These are phyloP conservation scores for Cylindrotheca closterium DNA, from an alignment of 108 stramenopile species.

Conservation along the genomic window DNA sequence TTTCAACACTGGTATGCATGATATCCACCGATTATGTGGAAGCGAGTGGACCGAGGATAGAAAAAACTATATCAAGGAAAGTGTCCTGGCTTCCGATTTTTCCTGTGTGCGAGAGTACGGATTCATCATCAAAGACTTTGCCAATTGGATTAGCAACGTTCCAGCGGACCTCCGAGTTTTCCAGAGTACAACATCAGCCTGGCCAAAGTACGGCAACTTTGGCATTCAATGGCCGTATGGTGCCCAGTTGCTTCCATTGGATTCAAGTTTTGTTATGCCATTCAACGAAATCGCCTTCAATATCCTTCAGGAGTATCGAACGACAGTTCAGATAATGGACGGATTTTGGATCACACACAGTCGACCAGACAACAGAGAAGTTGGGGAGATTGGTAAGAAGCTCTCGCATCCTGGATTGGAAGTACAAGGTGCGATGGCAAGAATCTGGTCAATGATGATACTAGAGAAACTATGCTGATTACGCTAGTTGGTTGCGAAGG, in stretches of 20 bases:
- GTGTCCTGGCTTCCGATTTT: slow-evolving; percentile 14
- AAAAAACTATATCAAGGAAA: slow-evolving; percentile 19
- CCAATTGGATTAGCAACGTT: slow-evolving; percentile 20
- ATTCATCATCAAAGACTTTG: slow-evolving; percentile 32
- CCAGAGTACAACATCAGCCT: slow-evolving; percentile 74
- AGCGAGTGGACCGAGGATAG: slow-evolving; percentile 33
- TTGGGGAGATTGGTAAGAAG: slow-evolving; percentile 66
- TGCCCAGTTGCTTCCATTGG: slow-evolving; percentile 56
- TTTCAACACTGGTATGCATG: slow-evolving; percentile 79
- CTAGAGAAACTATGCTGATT: slow-evolving; percentile 22
- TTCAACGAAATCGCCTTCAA: slow-evolving; percentile 68
- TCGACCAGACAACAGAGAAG: slow-evolving; percentile 76
- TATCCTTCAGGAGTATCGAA: slow-evolving; percentile 12
- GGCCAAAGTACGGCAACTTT: slow-evolving; percentile 75
- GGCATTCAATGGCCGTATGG: slow-evolving; percentile 60
- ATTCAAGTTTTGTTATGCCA: slow-evolving; percentile 41
- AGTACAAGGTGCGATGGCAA: slow-evolving; percentile 58
- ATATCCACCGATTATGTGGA: slow-evolving; percentile 70
- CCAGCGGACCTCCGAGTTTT: slow-evolving; percentile 62
- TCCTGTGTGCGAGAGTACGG: slow-evolving; percentile 54
- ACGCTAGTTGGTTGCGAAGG: not conserved
- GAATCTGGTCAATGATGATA: slow-evolving; percentile 61
- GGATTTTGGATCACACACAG: slow-evolving; percentile 75
- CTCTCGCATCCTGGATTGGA: slow-evolving; percentile 78
- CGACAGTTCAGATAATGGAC: slow-evolving; percentile 49